phyloP scores from a whole-genome alignment of 768 basidiomycete genomes.

The Trametes coccinea region DNA sequence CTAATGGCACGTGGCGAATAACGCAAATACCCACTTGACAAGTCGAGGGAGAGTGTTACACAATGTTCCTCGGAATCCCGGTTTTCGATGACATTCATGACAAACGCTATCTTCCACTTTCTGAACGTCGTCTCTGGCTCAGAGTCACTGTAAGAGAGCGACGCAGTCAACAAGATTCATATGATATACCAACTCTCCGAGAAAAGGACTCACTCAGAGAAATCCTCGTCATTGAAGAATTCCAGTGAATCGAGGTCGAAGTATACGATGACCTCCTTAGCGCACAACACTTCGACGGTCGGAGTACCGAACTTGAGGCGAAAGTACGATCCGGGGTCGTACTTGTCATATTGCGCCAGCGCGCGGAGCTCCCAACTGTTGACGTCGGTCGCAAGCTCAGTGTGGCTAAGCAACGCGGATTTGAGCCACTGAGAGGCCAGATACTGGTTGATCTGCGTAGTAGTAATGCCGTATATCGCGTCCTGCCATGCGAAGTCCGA shows the following conservation, averaged over 20 bases:
- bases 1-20: too few species aligned
- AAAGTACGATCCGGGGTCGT: constrained; percentile 22
- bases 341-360: constrained; percentile 28
- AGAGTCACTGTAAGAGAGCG: too few species aligned
- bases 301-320: constrained; percentile 31
- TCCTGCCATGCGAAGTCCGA: constrained; percentile 16
- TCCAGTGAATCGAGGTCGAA: constrained; percentile 28
- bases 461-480: constrained; percentile 24
- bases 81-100: too few species aligned
- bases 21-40: too few species aligned
- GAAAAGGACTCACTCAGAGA: constrained; percentile 22
- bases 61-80: too few species aligned
- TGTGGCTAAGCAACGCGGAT: constrained; percentile 26
- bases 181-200: too few species aligned
- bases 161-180: too few species aligned
- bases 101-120: too few species aligned
- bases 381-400: background rate
- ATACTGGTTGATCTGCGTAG: constrained; percentile 30
- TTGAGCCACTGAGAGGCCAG: constrained; percentile 29
- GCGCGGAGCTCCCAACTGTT: constrained; percentile 19
- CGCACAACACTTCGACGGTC: constrained; percentile 29
- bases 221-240: constrained; percentile 23
- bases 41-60: too few species aligned
- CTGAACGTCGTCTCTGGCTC: too few species aligned
- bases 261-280: constrained; percentile 31